These are phyloP conservation scores for Pugionium cornutum DNA, from an alignment of 345 rosid species.

Conservation along the genomic window DNA sequence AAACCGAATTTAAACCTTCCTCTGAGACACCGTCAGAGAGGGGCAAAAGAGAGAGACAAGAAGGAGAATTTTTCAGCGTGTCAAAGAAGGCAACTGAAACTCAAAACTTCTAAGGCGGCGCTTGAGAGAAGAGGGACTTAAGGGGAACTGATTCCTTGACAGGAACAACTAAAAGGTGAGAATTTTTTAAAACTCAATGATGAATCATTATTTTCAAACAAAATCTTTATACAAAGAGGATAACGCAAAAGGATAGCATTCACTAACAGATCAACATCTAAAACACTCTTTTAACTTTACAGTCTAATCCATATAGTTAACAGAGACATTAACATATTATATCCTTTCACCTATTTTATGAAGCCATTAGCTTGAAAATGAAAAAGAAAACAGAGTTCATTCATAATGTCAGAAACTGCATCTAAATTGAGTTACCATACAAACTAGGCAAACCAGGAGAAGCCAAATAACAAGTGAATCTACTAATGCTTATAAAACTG, in stretches of 20 bases:
- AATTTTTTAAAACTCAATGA: background rate
- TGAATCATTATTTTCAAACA: constrained; percentile 8
- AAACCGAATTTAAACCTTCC: no score
- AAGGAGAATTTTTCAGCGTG: no score
- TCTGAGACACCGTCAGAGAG: no score
- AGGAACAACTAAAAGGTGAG: no score
- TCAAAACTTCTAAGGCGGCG: no score
- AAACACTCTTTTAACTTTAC: background rate
- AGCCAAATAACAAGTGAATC: constrained; percentile 1
- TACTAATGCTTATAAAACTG: constrained; percentile 1
- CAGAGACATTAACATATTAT: background rate
- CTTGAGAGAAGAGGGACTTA: no score
- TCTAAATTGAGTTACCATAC: background rate
- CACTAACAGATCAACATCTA: constrained; percentile 8
- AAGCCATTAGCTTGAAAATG: no score
- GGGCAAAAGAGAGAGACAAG: no score
- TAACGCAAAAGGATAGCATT: background rate
- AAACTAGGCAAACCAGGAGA: background rate
- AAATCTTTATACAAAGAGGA: background rate
- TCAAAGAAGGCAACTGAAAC: no score
- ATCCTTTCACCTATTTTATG: background rate
- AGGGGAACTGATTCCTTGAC: no score
- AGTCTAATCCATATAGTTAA: constrained; percentile 1
- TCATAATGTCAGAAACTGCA: background rate
- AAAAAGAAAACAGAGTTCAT: background rate